Evolutionary conservation across 805 yeast genomes (phyloP).

Genomic region (Schizosaccharomyces osmophilus): DNA sequence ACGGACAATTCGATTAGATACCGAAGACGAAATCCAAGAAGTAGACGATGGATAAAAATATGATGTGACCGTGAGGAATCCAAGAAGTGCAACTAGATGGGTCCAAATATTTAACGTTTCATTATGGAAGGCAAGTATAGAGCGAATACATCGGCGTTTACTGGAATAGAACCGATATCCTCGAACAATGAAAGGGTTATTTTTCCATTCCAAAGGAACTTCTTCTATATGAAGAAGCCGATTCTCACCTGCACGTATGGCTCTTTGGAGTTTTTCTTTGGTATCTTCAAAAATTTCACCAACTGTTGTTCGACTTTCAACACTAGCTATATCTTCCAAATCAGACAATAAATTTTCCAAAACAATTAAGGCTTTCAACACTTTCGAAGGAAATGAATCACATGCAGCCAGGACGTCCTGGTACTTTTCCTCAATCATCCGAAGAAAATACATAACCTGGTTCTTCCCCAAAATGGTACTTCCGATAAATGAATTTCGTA

Average conservation of each 20-base stretch:
- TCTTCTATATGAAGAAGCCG: constrained; percentile 52
- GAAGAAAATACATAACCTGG: constrained; percentile 5
- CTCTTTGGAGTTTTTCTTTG: constrained; percentile 1
- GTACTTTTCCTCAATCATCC: constrained; percentile 10
- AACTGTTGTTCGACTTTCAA: constrained; percentile 2
- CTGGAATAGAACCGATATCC: constrained; percentile 67
- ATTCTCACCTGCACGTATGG: constrained; percentile 11
- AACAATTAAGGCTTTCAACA: constrained; percentile 12
- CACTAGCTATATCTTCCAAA: constrained; percentile 12
- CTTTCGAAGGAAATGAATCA: constrained; percentile 9
- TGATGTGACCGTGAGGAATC: constrained; percentile 30
- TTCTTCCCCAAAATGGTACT: neutral
- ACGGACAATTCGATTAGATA: constrained; percentile 26
- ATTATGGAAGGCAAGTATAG: constrained; percentile 47
- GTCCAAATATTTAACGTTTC: constrained; percentile 90
- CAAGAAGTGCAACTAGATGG: constrained; percentile 45
- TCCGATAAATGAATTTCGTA: constrained; percentile 6
- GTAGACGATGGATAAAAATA: constrained; percentile 39
- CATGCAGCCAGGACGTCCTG: constrained; percentile 6
- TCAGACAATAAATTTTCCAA: constrained; percentile 14
- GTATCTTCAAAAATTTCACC: constrained; percentile 1
- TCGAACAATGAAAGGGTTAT: constrained; percentile 55
- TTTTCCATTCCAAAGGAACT: constrained; percentile 80
- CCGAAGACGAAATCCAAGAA: constrained; percentile 19
- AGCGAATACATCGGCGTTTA: constrained; percentile 32